Evolutionary conservation across 2,329 filamentous ascomycete species (phyloP).

Genomic region (Venturia asperata): DNA sequence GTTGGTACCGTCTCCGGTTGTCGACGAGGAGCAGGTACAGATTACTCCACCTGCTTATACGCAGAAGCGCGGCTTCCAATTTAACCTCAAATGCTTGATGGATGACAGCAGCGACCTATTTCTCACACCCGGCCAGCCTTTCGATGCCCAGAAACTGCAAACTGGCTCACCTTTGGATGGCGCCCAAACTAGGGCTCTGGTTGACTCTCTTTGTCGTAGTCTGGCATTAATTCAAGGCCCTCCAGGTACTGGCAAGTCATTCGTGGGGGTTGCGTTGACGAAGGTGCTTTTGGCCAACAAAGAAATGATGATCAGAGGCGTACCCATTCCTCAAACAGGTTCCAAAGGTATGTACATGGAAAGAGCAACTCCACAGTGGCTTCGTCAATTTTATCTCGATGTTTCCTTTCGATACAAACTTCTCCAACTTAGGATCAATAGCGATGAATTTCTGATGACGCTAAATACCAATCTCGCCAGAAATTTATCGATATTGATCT

Average conservation of each 20-base stretch:
- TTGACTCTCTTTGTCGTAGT: constrained; percentile 46
- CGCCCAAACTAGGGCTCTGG: constrained; percentile 44
- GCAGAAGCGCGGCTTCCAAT: constrained; percentile 42
- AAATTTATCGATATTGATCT: no score
- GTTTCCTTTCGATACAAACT: no score
- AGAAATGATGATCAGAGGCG: not conserved
- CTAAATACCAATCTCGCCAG: no score
- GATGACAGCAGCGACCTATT: constrained; percentile 21
- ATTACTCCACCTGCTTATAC: constrained; percentile 48
- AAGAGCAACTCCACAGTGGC: no score
- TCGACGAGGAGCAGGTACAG: constrained; percentile 19
- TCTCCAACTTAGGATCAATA: no score
- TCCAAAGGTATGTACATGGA: not conserved
- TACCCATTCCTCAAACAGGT: not conserved
- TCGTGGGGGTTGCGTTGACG: constrained; percentile 53
- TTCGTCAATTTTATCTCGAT: no score
- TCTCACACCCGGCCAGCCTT: constrained; percentile 27
- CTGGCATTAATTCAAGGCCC: constrained; percentile 55
- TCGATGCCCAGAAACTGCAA: constrained; percentile 29
- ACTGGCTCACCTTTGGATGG: constrained; percentile 45
- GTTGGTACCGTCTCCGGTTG: constrained; percentile 25
- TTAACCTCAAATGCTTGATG: constrained; percentile 33
- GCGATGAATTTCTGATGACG: no score
- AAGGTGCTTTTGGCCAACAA: constrained; percentile 42
- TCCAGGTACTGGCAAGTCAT: constrained; percentile 55